These are phyloP conservation scores for Cercospora berteroae DNA, from an alignment of 2,329 filamentous ascomycete genomes.

Conservation along the genomic window DNA sequence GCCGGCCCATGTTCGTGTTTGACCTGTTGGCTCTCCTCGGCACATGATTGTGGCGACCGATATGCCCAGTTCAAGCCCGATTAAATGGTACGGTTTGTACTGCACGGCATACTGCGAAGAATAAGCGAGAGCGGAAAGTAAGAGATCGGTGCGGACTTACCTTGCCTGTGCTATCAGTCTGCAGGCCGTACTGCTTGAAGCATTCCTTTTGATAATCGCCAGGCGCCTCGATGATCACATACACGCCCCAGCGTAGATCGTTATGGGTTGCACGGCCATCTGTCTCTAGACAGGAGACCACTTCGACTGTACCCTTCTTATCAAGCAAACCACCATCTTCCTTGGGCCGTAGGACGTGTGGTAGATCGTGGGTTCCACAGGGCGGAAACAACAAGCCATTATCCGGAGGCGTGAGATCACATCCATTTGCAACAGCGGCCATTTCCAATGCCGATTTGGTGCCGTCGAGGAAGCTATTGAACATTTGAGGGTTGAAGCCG, in stretches of 20 bases:
- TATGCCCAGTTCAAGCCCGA: conserved; percentile 48
- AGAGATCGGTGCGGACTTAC: neutral
- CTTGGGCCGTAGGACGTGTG: conserved; percentile 43
- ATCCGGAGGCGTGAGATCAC: conserved; percentile 43
- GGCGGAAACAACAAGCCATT: conserved; percentile 48
- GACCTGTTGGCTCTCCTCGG: conserved; percentile 48
- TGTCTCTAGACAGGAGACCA: conserved; percentile 47
- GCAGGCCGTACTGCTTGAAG: conserved; percentile 48
- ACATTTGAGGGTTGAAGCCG: conserved; percentile 51
- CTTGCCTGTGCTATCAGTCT: conserved; percentile 44
- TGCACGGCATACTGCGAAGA: conserved; percentile 42
- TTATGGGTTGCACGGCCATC: conserved; percentile 46
- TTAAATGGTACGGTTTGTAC: conserved; percentile 51
- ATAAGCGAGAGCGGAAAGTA: neutral
- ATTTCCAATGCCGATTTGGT: conserved; percentile 51
- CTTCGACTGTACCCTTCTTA: conserved; percentile 47
- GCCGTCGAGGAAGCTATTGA: conserved; percentile 52
- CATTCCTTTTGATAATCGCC: conserved; percentile 45
- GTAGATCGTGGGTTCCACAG: conserved; percentile 46
- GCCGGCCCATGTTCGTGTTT: conserved; percentile 46
- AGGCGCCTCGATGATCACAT: conserved; percentile 47
- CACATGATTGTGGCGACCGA: conserved; percentile 48
- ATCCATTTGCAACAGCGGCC: conserved; percentile 50
- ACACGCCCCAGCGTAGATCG: conserved; percentile 46
- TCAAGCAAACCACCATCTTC: conserved; percentile 45